These are phyloP conservation scores for Vitis cinerea DNA, from an alignment of 164 flowering plant genomes.

Conservation along the genomic window DNA sequence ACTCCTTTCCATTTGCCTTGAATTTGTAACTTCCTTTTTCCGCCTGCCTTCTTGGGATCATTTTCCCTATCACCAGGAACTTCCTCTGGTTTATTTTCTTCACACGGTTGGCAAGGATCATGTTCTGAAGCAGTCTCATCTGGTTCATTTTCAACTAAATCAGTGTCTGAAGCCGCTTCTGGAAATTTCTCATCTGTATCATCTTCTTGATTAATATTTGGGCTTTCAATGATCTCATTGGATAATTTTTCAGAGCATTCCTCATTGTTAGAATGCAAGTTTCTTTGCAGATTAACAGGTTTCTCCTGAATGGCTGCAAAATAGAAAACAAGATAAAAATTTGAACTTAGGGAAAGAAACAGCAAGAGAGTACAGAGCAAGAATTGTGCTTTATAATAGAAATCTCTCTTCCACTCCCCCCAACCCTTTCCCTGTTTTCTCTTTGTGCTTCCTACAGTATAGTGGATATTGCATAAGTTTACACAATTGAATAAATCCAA, in stretches of 20 bases:
- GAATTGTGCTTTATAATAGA: background rate
- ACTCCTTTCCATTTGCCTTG: conserved; percentile 95
- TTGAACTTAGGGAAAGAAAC: background rate
- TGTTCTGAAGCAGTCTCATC: conserved; percentile 30
- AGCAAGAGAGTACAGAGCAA: background rate
- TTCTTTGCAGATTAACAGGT: conserved; percentile 10
- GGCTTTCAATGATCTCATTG: conserved; percentile 17
- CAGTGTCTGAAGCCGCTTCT: conserved; percentile 34
- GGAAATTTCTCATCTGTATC: conserved; percentile 19
- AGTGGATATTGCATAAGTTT: too few species aligned
- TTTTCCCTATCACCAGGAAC: conserved; percentile 22
- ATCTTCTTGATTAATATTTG: conserved; percentile 10
- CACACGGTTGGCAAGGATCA: conserved; percentile 19
- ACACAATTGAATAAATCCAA: too few species aligned
- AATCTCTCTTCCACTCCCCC: too few species aligned
- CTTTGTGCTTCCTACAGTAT: too few species aligned
- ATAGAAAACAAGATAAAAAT: background rate
- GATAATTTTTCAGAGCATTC: conserved; percentile 6
- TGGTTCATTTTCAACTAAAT: conserved; percentile 26
- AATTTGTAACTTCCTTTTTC: conserved; percentile 62
- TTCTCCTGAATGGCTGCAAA: conserved; percentile 40
- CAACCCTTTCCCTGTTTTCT: too few species aligned
- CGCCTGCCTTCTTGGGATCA: conserved; percentile 32
- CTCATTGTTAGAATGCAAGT: conserved; percentile 5
- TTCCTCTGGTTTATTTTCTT: conserved; percentile 32